phyloP scores from a whole-genome alignment of 1,139 yeast genomes.

The Entelexis paramagnoliae region DNA sequence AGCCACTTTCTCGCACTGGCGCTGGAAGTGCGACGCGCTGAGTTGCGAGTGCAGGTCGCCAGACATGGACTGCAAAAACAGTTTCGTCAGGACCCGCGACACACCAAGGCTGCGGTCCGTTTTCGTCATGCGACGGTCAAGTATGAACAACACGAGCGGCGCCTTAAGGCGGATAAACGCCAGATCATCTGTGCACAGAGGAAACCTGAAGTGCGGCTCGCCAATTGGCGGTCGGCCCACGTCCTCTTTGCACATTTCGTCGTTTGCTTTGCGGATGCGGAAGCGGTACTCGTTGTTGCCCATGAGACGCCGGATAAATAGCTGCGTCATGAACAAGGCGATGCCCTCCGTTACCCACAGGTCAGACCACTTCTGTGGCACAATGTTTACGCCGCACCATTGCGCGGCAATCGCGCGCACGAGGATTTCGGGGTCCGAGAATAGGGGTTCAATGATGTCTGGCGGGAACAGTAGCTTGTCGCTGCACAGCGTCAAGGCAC shows the following conservation, averaged over 20 bases:
- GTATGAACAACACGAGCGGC: constrained; percentile 71
- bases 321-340: constrained; percentile 70
- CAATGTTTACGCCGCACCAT: constrained; percentile 90
- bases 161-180: constrained; percentile 65
- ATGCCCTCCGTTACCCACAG: constrained; percentile 90
- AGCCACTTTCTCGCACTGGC: constrained; percentile 87
- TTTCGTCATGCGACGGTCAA: constrained; percentile 89
- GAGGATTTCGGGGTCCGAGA: constrained; percentile 55
- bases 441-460: constrained; percentile 68
- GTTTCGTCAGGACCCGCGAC: constrained; percentile 80
- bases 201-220: constrained; percentile 52
- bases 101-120: constrained; percentile 91
- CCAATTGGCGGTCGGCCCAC: constrained; percentile 77
- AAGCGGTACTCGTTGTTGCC: constrained; percentile 77
- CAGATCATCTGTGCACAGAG: constrained; percentile 55
- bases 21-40: constrained; percentile 76
- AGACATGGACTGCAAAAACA: constrained; percentile 89
- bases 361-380: constrained; percentile 71
- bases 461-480: constrained; percentile 65
- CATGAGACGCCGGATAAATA: constrained; percentile 58
- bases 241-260: constrained; percentile 60
- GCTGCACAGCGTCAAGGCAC: constrained; percentile 64
- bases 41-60: constrained; percentile 79
- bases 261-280: constrained; percentile 54
- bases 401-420: constrained; percentile 70